Evolutionary conservation across 441 rosid genomes (phyloP), one percentile per base, ranked within the genome.

Genomic region (Arabidopsis lyrata): DNA sequence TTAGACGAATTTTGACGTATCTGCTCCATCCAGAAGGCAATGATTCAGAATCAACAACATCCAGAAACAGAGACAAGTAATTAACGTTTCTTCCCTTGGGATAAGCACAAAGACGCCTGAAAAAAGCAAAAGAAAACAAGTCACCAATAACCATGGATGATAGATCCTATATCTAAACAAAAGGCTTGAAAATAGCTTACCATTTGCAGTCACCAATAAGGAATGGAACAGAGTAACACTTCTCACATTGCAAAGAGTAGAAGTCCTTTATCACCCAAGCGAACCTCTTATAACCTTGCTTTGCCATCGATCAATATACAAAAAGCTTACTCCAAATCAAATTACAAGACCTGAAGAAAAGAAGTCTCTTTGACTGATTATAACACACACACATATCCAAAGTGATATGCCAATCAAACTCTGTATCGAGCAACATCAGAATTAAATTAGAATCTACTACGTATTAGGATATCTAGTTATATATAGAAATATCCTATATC

Each of bases 261-360:
- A 88, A 84, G 67, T 85, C 68, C 61, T 83, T 83, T n/a, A 88
- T 86, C 36, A 78, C 80, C 90, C 92, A 86, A 16, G 81, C 68
- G 77, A 84, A 86, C 68, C 83, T 86, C 47, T 66, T 66, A 36
- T 22, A 22, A 36, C 3, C 42, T 48, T 34, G 58, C 11, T 49
- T 35, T 1, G 42, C 45, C 58, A 65, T 61, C n/a, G 22, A 42
- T 24, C 27, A 7, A 14, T 42, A 14, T 41, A 14, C 8, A 5
- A 5, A 42, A 48, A 18, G 22, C 12, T 8, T 8, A 8, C 12
- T 57, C 8, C 42, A 0, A 6, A 55, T 52, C 16, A 57, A 35
- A 34, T 4, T 8, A 56, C 12, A 32, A 56, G 42, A 56, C 14
- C 12, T 14, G 34, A 36, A 42, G 8, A 14, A 42, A 9, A 36